phyloP scores from a whole-genome alignment of 495 filamentous ascomycete genomes.

The Xylaria sp. region DNA sequence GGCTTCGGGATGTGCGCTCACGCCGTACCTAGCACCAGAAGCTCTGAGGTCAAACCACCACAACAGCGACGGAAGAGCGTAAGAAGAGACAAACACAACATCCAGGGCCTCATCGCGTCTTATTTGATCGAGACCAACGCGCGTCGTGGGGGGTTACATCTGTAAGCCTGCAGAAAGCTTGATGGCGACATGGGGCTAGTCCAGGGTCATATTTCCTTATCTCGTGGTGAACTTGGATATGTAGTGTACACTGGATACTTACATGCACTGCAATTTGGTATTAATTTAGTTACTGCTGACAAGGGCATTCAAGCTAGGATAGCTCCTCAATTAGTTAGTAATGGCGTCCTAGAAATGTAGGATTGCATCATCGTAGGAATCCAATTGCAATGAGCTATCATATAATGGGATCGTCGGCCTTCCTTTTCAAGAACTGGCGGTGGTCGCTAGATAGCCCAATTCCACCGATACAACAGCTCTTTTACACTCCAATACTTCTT shows the following conservation, averaged over 20 bases:
- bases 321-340: not conserved
- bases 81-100: not conserved
- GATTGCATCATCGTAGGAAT: conserved; percentile 25
- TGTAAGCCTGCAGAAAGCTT: conserved; percentile 11
- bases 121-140: conserved; percentile 10
- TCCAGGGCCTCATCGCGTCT: conserved; percentile 17
- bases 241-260: not conserved
- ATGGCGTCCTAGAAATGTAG: conserved; percentile 1
- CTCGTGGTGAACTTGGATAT: not conserved
- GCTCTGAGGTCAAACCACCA: not conserved
- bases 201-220: not conserved
- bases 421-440: conserved; percentile 13
- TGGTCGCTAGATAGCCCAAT: not conserved
- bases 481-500: not conserved
- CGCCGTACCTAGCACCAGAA: not conserved
- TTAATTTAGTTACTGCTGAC: conserved; percentile 1
- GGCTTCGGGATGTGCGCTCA: not conserved
- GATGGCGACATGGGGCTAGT: conserved; percentile 22
- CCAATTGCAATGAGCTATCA: conserved; percentile 25
- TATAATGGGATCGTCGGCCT: conserved; percentile 19
- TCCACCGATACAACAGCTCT: not conserved
- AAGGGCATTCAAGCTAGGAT: not conserved
- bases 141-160: not conserved
- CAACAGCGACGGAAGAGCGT: conserved; percentile 5
- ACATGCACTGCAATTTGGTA: not conserved